These are phyloP conservation scores for Apium graveolens DNA, from an alignment of 129 eudicot genomes.

Conservation along the genomic window DNA sequence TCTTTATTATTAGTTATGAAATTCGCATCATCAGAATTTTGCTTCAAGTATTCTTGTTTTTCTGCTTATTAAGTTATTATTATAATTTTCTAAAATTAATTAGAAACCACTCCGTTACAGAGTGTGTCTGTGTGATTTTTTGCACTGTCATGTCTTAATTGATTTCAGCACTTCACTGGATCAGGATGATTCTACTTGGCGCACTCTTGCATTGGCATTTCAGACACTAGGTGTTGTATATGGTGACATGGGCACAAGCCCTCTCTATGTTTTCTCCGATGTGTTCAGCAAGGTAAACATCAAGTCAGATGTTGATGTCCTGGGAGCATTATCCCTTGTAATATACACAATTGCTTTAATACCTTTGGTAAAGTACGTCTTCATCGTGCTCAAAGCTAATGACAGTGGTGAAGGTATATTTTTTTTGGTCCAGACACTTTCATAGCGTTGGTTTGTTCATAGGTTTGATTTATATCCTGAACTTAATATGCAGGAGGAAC, in stretches of 20 bases:
- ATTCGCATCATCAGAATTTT: neutral
- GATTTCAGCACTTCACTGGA: conserved; percentile 2
- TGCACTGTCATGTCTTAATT: neutral
- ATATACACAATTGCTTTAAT: conserved; percentile 90
- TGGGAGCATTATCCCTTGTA: conserved; percentile 81
- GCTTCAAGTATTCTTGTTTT: neutral
- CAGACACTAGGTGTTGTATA: conserved; percentile 98
- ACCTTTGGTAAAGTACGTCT: conserved; percentile 76
- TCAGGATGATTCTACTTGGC: conserved; percentile 75
- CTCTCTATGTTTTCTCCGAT: conserved; percentile 80
- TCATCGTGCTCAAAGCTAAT: conserved; percentile 87
- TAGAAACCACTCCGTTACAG: neutral
- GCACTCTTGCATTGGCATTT: conserved; percentile 71
- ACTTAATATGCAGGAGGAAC: conserved; percentile 72
- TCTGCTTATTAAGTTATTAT: neutral
- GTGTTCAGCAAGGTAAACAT: conserved; percentile 88
- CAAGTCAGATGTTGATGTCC: conserved; percentile 65
- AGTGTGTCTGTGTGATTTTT: too few relatives aligned
- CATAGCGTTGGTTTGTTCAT: neutral
- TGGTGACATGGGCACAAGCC: conserved; percentile 99
- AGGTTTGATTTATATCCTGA: neutral
- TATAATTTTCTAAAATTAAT: neutral
- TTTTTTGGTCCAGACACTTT: conserved; percentile 6
- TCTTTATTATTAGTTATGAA: neutral
- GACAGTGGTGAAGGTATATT: conserved; percentile 88